Evolutionary conservation across 139 green algal species (phyloP).

Genomic region (Chara braunii): DNA sequence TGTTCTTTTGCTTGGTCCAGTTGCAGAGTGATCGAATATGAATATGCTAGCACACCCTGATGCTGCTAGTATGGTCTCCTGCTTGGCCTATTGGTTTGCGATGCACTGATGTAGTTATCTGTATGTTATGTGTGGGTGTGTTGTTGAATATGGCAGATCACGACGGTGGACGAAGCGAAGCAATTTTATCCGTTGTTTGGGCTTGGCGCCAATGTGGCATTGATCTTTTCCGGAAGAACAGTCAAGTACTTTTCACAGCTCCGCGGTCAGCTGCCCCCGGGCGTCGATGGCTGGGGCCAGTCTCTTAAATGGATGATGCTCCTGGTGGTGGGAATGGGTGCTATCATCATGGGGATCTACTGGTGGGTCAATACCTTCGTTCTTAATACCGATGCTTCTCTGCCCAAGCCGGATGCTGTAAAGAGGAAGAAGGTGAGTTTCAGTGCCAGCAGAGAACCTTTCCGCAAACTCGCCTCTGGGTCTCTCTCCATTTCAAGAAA

Average conservation of each 20-base stretch:
- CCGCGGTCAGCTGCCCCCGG: constrained; percentile 74
- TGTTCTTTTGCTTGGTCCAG: no score
- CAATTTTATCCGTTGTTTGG: constrained; percentile 98
- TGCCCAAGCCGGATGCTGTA: constrained; percentile 25
- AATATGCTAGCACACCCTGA: no score
- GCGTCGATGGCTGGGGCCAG: constrained; percentile 92
- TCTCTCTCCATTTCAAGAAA: no score
- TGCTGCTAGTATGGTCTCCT: no score
- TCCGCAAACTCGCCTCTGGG: no score
- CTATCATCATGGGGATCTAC: constrained; percentile 74
- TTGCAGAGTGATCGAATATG: no score
- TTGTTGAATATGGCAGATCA: constrained; percentile 59
- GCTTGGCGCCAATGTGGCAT: constrained; percentile 93
- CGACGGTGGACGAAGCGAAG: constrained; percentile 95
- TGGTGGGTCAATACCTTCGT: constrained; percentile 75
- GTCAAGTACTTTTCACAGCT: constrained; percentile 92
- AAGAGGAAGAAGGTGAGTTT: constrained; percentile 65
- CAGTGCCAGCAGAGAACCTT: no score
- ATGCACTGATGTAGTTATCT: no score
- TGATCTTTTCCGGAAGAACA: constrained; percentile 93
- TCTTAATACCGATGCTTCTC: constrained; percentile 57
- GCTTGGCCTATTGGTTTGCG: no score
- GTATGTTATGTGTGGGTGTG: no score
- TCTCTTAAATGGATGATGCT: constrained; percentile 92
- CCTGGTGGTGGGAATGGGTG: constrained; percentile 82